Conservation (phyloP, 805 yeast species). For the Lachancea sp. region DNA sequence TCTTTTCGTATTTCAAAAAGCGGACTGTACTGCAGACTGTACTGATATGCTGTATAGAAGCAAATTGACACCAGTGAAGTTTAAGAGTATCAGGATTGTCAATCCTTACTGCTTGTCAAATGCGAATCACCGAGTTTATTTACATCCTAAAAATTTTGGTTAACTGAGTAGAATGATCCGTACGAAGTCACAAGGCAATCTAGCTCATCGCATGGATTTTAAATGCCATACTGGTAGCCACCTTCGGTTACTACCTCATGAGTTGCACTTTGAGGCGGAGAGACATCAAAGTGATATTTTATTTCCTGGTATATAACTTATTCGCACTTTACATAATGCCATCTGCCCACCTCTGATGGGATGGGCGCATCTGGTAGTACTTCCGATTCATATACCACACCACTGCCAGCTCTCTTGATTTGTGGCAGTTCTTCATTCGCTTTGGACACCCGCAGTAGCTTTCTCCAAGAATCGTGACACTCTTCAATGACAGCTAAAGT, state of each 20-base stretch:
- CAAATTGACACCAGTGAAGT: too few relatives aligned
- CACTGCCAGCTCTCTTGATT: slow-evolving; percentile 51
- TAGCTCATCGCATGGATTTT: background rate
- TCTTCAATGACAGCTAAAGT: slow-evolving; percentile 57
- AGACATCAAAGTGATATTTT: too few relatives aligned
- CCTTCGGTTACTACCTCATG: too few relatives aligned
- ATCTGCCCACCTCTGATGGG: slow-evolving; percentile 37
- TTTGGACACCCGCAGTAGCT: slow-evolving; percentile 35
- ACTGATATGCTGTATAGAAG: too few relatives aligned
- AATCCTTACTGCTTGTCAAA: background rate
- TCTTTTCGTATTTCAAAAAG: slow-evolving; percentile 1
- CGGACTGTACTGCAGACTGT: too few relatives aligned
- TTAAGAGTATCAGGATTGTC: too few relatives aligned
- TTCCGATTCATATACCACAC: slow-evolving; percentile 23
- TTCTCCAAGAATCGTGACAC: slow-evolving; percentile 64
- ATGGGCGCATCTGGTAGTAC: slow-evolving; percentile 30
- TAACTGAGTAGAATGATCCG: background rate
- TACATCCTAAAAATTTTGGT: slow-evolving; percentile 2
- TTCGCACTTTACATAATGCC: slow-evolving; percentile 24
- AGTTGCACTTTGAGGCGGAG: too few relatives aligned
- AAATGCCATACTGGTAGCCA: background rate
- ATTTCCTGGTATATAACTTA: background rate
- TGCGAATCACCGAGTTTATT: background rate
- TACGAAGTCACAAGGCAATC: too few relatives aligned
- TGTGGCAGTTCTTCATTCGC: slow-evolving; percentile 26